A percentile compares a stretch with the other conserved stretches of the same genome.
These are phyloP conservation scores for Yarrowia keelungensis DNA, from an alignment of 805 yeast genomes.

Conservation along the genomic window DNA sequence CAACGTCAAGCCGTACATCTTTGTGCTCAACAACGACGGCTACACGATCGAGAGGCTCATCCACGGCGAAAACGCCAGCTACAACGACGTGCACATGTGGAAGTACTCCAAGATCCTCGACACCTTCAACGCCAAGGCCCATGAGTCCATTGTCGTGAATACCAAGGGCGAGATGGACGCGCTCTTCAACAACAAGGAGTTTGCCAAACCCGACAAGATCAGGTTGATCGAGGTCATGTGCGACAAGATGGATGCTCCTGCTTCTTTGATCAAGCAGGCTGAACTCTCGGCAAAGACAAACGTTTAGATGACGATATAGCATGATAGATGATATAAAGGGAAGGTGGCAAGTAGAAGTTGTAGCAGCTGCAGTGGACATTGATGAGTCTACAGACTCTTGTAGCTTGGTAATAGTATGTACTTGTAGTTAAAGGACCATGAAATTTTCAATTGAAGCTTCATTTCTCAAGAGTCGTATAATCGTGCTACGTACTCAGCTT, in stretches of 20 bases:
- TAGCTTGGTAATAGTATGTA: no score
- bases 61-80: conserved; percentile 61
- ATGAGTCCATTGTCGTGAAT: conserved; percentile 53
- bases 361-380: no score
- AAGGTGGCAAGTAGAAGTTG: no score
- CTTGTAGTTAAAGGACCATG: no score
- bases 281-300: conserved; percentile 62
- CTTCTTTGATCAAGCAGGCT: conserved; percentile 70
- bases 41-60: conserved; percentile 70
- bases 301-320: conserved; percentile 42
- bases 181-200: conserved; percentile 53
- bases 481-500: no score
- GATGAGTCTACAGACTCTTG: no score
- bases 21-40: conserved; percentile 69
- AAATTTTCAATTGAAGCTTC: no score
- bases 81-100: conserved; percentile 72
- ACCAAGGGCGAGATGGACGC: conserved; percentile 59
- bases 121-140: conserved; percentile 63
- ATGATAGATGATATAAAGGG: not conserved
- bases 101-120: conserved; percentile 56
- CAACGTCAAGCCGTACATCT: conserved; percentile 63
- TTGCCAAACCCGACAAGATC: conserved; percentile 55
- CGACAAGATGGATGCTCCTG: conserved; percentile 68
- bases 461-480: no score
- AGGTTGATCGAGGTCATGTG: conserved; percentile 64